A percentile compares a stretch with the other conserved stretches of the same genome.
Conservation (phyloP, 805 yeast species). For the Kazachstania psychrophila region DNA sequence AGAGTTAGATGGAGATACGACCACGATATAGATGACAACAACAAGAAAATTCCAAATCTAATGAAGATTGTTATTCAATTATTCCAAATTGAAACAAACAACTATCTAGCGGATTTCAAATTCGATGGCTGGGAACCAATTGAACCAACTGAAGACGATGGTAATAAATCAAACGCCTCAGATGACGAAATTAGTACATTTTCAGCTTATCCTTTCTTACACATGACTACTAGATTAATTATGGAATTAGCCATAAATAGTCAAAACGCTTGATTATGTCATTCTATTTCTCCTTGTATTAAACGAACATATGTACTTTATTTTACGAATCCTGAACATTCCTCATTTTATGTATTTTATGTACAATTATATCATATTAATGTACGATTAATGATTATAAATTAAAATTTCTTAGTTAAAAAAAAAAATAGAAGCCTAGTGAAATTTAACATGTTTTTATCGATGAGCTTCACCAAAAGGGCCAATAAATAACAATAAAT, state of each 20-base stretch:
- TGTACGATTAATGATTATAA: conserved; percentile 1
- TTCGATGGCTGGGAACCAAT: conserved; percentile 87
- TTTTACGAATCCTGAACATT: no score
- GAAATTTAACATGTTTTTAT: no score
- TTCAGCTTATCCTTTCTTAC: conserved; percentile 90
- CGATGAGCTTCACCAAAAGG: not conserved
- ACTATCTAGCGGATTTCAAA: conserved; percentile 91
- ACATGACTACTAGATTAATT: conserved; percentile 81
- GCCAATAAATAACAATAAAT: no score
- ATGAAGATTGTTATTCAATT: conserved; percentile 97
- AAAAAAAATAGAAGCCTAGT: no score
- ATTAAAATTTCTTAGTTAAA: not conserved
- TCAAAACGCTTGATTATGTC: conserved; percentile 4
- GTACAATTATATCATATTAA: no score
- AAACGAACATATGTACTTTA: no score
- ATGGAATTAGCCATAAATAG: conserved; percentile 91
- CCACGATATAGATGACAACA: conserved; percentile 27
- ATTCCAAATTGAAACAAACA: conserved; percentile 91
- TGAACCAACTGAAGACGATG: conserved; percentile 25
- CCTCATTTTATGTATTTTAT: no score
- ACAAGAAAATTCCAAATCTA: conserved; percentile 49
- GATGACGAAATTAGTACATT: conserved; percentile 48
- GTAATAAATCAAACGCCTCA: conserved; percentile 48
- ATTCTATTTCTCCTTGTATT: no score
- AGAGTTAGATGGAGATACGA: conserved; percentile 87